Evolutionary conservation across 345 rosid species (phyloP), one percentile per base, ranked within the genome.

Genomic region (Passiflora organensis): DNA sequence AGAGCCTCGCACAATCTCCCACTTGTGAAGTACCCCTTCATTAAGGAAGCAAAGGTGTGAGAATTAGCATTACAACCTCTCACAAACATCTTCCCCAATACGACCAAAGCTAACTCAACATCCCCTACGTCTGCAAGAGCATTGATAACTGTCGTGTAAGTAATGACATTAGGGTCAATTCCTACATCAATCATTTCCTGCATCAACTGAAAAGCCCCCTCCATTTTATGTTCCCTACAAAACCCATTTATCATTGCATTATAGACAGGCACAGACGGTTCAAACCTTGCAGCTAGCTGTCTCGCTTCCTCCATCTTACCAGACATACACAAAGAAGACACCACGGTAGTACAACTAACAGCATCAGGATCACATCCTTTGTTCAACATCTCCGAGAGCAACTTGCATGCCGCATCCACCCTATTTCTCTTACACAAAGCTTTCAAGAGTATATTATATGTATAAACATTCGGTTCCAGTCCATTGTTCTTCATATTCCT

Each of bases 391-490:
- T 85, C 93, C 20, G 48, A 60, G 0, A 91, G 79, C 78, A 91
- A 68, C 76, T 82, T 88, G 68, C 73, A 57, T 16, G 96, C 98
- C 15, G 76, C 82, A 55, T 91, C 91, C 18, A 85, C 75, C 66
- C 82, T 78, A 37, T 76, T 78, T 54, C 83, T 91, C 85, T 80
- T 85, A 72, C 96, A 87, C 80, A 87, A 73, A 0, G 95, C 97
- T 76, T 88, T 88, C 59, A 83, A 72, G 59, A 91, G 91, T 34
- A 87, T 67, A 60, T 91, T 85, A 55, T 87, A 91, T 0, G 97
- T 91, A 48, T 65, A 86, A 24, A 91, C 82, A 79, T 91, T 78
- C 0, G 95, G 90, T 67, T 82, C 90, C 68, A 78, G 70, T 12
- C 93, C 87, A 65, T 81, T 93, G 61, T 78, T 80, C 86, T 82